Base-by-base conservation (phyloP, 371 early-diverging fungal genomes). In the Caulochytrium protostelioides region DNA sequence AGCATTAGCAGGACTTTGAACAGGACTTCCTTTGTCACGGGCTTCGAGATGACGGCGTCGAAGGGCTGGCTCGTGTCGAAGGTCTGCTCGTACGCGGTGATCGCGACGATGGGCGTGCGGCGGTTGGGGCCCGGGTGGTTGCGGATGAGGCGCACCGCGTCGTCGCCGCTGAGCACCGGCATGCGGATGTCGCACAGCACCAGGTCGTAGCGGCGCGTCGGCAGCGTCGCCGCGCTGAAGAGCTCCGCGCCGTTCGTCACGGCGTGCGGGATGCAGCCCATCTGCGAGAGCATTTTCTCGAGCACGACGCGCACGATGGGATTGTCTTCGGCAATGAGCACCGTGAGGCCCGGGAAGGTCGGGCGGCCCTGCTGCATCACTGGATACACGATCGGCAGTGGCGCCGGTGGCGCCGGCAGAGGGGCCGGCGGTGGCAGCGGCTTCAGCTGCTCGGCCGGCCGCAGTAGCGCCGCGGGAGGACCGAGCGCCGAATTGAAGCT, bases 121-220 rank as follows among this genome's bases (percentile, higher is more conserved):
- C 49, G 46, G 49, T 59, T 59, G 36, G 55, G 39, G 43, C 24
- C 24, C 24, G 24, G 5, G 24, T 10, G 5, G 24, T 24, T 24
- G 24, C 10, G 24, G 6, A 24, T 24, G 24, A 24, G 5, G 24
- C 10, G 24, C 6, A 5, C 24, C 6, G 24, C 24, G 5, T 24
- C 24, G 24, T 24, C 6, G 24, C 10, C 6, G 24, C 24, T 5
- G 24, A 24, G 24, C 24, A 6, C 24, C 53, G 42, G n/a, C 83
- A 87, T 83, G 6, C 74, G 60, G n/a, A 81, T 74, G 40, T 83
- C 85, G 79, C 85, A 78, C 39, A 91, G 83, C 22, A 91, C 83
- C 17, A 84, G 61, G 39, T 85, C 85, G 56, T 80, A 91, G 43
- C 65, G 72, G 16, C 82, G 73, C 32, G 75, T 71, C 0, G 81